Evolutionary conservation across 2,329 filamentous ascomycete genomes (phyloP), one percentile per base, ranked within the genome.

Genomic region (Pestalotiopsis sp.): DNA sequence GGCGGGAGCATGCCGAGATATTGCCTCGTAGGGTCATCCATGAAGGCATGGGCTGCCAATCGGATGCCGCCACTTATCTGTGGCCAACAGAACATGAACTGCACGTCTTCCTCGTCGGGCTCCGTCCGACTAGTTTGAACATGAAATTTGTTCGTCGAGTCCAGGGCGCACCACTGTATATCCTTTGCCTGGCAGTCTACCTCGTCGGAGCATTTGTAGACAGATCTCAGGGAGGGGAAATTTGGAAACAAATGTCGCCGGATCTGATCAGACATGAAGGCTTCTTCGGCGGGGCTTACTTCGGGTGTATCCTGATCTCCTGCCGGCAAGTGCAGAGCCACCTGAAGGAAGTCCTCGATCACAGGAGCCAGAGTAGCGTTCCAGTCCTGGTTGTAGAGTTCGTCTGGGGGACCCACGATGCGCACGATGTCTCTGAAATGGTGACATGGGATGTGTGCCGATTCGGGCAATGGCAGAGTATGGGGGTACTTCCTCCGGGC

Each of bases 401-500:
- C 38, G 2, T 63, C 64, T 6, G 66, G 4, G 3, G 68, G 56
- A 17, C 61, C 56, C 17, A 23, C 31, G 41, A 72, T 59, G 25
- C 71, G 45, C 17, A 80, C 66, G 1, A 82, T 61, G 61, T 82
- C 80, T 12, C 63, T 74, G 3, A 74, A 66, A 23, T 71, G 71
- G 31, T 78, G 71, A 67, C 77, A 81, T 25, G 76, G 76, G 61
- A 81, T 3, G 2, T 71, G 13, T 23, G 58, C 66, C 0, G 36
- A 31, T 61, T 70, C 70, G 17, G n/a, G 65, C 67, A 41, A 79
- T 57, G 20, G 62, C 9, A 4, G 81, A 4, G 65, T 71, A 66
- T 82, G 75, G 0, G 80, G 80, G 61, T 81, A 78, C 7, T 70
- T 69, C 49, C 69, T 73, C 36, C 79, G 69, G 2, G 76, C 80